Percentiles rank a stretch among this genome's conserved stretches.
Conservation (phyloP, 352 stramenopile species). For the Pythium aquatile region DNA sequence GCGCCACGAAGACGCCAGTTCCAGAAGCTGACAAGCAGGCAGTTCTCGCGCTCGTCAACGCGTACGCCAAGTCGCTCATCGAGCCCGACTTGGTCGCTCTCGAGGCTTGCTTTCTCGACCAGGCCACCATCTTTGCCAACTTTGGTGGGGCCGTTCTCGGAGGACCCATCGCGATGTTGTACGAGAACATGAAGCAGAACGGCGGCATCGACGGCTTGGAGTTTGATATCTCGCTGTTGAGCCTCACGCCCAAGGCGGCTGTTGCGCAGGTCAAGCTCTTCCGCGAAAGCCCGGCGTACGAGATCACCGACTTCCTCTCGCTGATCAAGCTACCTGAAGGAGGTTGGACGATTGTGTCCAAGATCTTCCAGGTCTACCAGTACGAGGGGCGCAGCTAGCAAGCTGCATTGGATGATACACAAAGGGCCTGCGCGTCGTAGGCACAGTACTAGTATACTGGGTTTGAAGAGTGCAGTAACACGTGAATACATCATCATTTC, state of each 20-base stretch:
- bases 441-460: not conserved
- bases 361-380: conserved; percentile 24
- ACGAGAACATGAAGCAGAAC: conserved; percentile 17
- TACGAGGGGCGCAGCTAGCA: not conserved
- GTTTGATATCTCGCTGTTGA: conserved; percentile 15
- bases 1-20: not conserved
- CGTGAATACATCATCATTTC: not conserved
- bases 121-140: conserved; percentile 19
- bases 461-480: not conserved
- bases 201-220: conserved; percentile 14
- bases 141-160: conserved; percentile 12
- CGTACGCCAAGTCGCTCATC: conserved; percentile 17
- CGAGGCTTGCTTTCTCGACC: conserved; percentile 13
- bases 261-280: conserved; percentile 18
- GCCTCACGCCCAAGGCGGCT: conserved; percentile 11
- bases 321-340: conserved; percentile 13
- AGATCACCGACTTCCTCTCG: conserved; percentile 23
- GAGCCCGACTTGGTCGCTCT: conserved; percentile 13
- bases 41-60: conserved; percentile 10
- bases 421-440: too few relatives aligned
- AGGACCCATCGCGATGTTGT: conserved; percentile 19
- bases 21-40: not conserved
- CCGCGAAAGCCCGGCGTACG: conserved; percentile 15
- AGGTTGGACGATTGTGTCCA: conserved; percentile 20
- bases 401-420: not conserved